phyloP scores from a whole-genome alignment of 768 basidiomycete genomes.

The Suillus hirtellus region DNA sequence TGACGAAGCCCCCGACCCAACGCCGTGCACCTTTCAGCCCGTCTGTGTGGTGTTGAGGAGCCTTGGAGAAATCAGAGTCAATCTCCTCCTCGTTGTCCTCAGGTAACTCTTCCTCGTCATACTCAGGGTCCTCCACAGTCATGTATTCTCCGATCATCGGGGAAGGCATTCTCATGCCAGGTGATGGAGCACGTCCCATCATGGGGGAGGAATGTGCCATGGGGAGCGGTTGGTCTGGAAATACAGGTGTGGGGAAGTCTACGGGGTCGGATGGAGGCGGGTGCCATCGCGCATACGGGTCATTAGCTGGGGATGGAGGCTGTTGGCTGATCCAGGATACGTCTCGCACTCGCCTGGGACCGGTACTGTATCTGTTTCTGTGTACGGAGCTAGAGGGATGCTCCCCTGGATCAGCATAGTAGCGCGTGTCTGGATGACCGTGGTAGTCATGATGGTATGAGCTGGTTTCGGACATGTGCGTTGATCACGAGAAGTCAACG shows the following conservation, averaged over 20 bases:
- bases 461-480: slow-evolving; percentile 5
- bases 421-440: neutral
- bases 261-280: slow-evolving; percentile 18
- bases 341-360: neutral
- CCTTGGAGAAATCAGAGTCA: slow-evolving; percentile 3
- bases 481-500: slow-evolving; percentile 4
- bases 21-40: slow-evolving; percentile 14
- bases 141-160: slow-evolving; percentile 32
- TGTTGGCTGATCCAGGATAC: slow-evolving; percentile 2
- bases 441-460: slow-evolving; percentile 5
- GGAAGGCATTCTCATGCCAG: slow-evolving; percentile 22
- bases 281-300: neutral
- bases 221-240: neutral
- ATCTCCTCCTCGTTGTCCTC: slow-evolving; percentile 6
- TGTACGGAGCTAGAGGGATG: neutral
- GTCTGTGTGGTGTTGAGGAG: neutral
- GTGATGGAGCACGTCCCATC: slow-evolving; percentile 31
- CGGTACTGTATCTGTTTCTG: slow-evolving; percentile 4
- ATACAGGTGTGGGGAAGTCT: slow-evolving; percentile 15
- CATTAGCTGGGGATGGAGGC: neutral
- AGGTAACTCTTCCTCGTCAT: slow-evolving; percentile 11
- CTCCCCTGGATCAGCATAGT: slow-evolving; percentile 1
- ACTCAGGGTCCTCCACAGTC: slow-evolving; percentile 23
- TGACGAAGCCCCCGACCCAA: slow-evolving; percentile 33
- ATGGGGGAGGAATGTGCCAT: slow-evolving; percentile 5